A percentile compares a stretch with the other conserved stretches of the same genome.
These are phyloP conservation scores for Bacidia gigantensis DNA, from an alignment of 495 filamentous ascomycete genomes.

Conservation along the genomic window DNA sequence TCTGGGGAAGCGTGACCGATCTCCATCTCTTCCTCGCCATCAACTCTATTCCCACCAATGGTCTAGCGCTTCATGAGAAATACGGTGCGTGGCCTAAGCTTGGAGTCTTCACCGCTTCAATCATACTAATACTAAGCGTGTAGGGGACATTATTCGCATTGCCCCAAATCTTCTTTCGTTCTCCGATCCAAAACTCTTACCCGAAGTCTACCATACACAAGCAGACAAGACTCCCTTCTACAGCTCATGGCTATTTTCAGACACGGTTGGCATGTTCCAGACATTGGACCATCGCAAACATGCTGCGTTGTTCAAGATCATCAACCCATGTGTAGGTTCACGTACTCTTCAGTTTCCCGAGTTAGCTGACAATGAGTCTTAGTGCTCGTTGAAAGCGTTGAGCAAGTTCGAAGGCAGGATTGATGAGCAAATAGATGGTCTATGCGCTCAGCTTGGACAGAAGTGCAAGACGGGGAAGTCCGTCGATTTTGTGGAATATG, in stretches of 20 bases:
- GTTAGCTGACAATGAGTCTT: background rate
- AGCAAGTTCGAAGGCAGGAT: background rate
- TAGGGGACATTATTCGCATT: constrained; percentile 33
- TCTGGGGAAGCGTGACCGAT: constrained; percentile 37
- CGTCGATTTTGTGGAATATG: no score
- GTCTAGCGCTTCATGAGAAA: constrained; percentile 31
- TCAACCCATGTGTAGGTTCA: constrained; percentile 18
- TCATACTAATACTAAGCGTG: no score
- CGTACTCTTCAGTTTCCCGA: background rate
- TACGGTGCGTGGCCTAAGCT: constrained; percentile 34
- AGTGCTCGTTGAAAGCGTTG: constrained; percentile 6
- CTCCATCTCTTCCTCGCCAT: constrained; percentile 32
- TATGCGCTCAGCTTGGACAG: background rate
- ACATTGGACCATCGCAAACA: constrained; percentile 36
- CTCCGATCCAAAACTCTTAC: constrained; percentile 33
- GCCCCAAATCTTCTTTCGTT: constrained; percentile 33
- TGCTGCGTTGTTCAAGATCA: constrained; percentile 31
- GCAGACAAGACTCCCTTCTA: constrained; percentile 43
- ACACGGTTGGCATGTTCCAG: constrained; percentile 35
- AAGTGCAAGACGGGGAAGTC: no score
- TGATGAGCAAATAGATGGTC: background rate
- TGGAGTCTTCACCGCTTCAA: no score
- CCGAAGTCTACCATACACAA: constrained; percentile 38
- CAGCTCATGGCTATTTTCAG: constrained; percentile 35
- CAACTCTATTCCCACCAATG: background rate